phyloP scores from a whole-genome alignment of 345 rosid species.

The Arabidopsis suecica region DNA sequence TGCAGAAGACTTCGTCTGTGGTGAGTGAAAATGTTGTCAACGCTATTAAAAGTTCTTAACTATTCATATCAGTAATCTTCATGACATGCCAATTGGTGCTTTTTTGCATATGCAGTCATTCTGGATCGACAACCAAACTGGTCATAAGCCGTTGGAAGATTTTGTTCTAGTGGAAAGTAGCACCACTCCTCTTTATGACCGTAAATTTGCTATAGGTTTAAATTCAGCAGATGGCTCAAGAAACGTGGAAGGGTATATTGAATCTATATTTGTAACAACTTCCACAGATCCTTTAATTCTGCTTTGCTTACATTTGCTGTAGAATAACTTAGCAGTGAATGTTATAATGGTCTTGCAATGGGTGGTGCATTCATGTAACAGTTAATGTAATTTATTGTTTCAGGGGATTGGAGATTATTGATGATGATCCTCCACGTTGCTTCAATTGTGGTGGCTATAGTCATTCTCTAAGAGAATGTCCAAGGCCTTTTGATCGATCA shows the following conservation, averaged over 20 bases:
- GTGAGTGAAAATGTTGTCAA: constrained; percentile 52
- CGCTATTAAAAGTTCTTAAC: background rate
- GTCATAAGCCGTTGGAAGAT: constrained; percentile 44
- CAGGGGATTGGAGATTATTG: constrained; percentile 78
- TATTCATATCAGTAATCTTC: constrained; percentile 2
- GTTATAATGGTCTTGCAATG: constrained; percentile 1
- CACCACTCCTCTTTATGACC: constrained; percentile 86
- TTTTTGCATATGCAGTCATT: constrained; percentile 71
- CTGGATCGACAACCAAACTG: constrained; percentile 82
- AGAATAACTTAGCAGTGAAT: background rate
- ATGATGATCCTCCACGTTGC: constrained; percentile 81
- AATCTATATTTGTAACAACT: constrained; percentile 1
- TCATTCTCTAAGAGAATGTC: constrained; percentile 88
- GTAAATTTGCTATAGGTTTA: constrained; percentile 78
- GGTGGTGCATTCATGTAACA: constrained; percentile 21
- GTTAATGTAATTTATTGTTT: constrained; percentile 35
- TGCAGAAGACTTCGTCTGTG: constrained; percentile 70
- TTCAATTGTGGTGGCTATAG: constrained; percentile 94
- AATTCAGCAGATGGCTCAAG: constrained; percentile 67
- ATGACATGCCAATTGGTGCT: constrained; percentile 14
- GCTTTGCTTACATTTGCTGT: constrained; percentile 3
- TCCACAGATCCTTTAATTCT: constrained; percentile 10
- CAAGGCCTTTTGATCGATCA: constrained; percentile 79
- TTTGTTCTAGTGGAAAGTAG: constrained; percentile 55
- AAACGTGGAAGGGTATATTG: constrained; percentile 68